These are phyloP conservation scores for Lactifluus subvellereus DNA, from an alignment of 768 basidiomycete genomes.

Conservation along the genomic window DNA sequence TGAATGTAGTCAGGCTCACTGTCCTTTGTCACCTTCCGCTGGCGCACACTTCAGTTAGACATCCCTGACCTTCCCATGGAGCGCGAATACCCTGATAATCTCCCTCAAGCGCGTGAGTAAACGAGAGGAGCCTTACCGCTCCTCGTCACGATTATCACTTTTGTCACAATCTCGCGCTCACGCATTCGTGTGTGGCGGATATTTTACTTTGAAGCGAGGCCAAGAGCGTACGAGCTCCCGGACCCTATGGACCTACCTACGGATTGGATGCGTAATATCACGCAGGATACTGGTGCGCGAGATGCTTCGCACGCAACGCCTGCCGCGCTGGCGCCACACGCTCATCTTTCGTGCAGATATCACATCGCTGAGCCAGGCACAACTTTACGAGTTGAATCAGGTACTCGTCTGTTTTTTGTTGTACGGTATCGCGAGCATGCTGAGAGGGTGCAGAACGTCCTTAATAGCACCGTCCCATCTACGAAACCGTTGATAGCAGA, in stretches of 20 bases:
- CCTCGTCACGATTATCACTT: background rate
- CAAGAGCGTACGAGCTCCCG: conserved; percentile 26
- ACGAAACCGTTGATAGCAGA: conserved; percentile 50
- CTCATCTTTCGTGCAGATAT: conserved; percentile 29
- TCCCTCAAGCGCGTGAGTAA: conserved; percentile 15
- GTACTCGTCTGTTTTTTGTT: conserved; percentile 22
- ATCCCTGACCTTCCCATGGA: conserved; percentile 1
- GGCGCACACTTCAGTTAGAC: background rate
- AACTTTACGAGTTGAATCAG: conserved; percentile 40
- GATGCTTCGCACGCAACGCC: background rate
- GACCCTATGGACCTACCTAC: conserved; percentile 23
- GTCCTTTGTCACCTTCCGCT: background rate
- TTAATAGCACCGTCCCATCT: conserved; percentile 35
- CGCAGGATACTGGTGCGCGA: conserved; percentile 23
- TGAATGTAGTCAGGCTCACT: background rate
- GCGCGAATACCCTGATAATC: background rate
- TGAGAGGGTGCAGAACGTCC: conserved; percentile 30
- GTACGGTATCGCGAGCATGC: background rate
- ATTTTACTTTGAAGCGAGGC: conserved; percentile 23
- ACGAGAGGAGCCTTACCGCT: background rate
- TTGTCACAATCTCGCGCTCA: background rate
- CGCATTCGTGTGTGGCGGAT: background rate
- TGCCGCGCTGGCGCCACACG: background rate
- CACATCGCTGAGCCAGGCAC: conserved; percentile 30
- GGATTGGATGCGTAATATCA: background rate